Base-by-base conservation (phyloP, 2,329 filamentous ascomycete genomes). In the Pseudogymnoascus sp. region DNA sequence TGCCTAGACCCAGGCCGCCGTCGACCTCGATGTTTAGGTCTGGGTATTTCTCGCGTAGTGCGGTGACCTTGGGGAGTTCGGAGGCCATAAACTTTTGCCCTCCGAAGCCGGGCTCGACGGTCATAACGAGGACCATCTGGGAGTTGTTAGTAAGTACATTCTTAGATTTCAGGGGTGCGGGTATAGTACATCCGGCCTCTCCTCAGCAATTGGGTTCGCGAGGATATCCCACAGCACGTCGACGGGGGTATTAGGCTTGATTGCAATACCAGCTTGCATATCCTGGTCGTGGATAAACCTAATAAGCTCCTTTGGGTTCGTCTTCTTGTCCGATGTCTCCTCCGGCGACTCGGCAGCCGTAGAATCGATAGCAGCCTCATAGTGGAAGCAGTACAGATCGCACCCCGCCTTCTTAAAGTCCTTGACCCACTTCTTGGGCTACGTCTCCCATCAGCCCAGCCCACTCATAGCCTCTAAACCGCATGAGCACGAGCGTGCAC, bases 311-410 rank as follows among this genome's bases (percentile, higher is more conserved):
- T 86, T 87, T 4, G 94, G 93, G 71, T 78, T 92, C 2, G 93
- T 97, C 74, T 86, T 88, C 64, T 80, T 75, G 62, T 89, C 88
- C 12, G 85, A 85, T 61, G 78, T 82, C 62, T 81, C 83, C 69
- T 89, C 85, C 58, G 93, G 92, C 62, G 82, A 85, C 72, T 92
- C 91, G 70, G 92, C 92, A 37, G 90, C 91, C 45, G 89, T 90
- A 60, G 91, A 96, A 68, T 79, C 77, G 59, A 94, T 83, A 66
- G 94, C 94, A 26, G 94, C 94, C 78, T 99, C 94, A 77, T 97
- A 97, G 81, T 99, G 94, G 81, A 99, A 99, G 81, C 94, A 97
- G 81, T 99, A 99, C n/a, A 99, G 83, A 76, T 99, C 92, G 77
- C 92, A 97, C 61, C 94, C 94, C 64, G 92, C 94, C 61, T 89